A percentile compares a stretch with the other conserved stretches of the same genome.
Conservation (phyloP, 441 rosid genomes). For the Breynia disticha region DNA sequence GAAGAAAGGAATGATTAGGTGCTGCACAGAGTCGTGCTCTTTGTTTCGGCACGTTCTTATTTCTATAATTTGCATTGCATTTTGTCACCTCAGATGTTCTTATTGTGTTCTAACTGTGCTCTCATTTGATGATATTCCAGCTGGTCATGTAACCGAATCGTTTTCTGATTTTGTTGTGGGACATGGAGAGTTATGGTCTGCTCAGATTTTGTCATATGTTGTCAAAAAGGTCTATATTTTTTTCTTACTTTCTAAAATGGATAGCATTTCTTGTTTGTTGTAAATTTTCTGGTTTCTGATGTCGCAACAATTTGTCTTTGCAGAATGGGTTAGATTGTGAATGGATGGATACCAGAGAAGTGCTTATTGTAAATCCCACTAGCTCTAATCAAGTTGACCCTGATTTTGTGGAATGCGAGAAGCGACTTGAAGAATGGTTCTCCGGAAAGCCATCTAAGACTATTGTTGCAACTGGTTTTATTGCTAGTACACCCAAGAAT, state of each 20-base stretch:
- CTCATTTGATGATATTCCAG: constrained; percentile 31
- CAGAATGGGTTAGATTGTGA: constrained; percentile 67
- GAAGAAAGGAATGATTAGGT: no score
- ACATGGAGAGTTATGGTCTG: constrained; percentile 97
- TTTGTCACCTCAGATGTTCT: background rate
- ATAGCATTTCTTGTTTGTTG: background rate
- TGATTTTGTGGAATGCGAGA: constrained; percentile 68
- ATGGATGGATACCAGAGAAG: constrained; percentile 99
- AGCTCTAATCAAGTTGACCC: constrained; percentile 91
- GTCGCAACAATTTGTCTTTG: constrained; percentile 14
- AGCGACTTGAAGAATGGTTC: constrained; percentile 77
- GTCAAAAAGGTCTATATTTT: constrained; percentile 60
- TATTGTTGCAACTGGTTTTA: constrained; percentile 88
- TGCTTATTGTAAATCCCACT: constrained; percentile 74
- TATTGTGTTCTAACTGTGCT: constrained; percentile 5
- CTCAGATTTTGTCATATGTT: constrained; percentile 78
- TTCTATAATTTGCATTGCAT: background rate
- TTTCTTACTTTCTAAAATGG: constrained; percentile 4
- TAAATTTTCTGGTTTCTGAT: constrained; percentile 6
- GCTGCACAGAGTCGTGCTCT: no score
- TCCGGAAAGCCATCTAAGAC: constrained; percentile 46
- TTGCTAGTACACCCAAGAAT: constrained; percentile 87
- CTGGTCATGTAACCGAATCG: constrained; percentile 95
- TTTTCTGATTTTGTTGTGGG: constrained; percentile 94
- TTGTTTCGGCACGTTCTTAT: background rate